Conservation (phyloP, 345 rosid genomes). For the Geranium brycei region DNA sequence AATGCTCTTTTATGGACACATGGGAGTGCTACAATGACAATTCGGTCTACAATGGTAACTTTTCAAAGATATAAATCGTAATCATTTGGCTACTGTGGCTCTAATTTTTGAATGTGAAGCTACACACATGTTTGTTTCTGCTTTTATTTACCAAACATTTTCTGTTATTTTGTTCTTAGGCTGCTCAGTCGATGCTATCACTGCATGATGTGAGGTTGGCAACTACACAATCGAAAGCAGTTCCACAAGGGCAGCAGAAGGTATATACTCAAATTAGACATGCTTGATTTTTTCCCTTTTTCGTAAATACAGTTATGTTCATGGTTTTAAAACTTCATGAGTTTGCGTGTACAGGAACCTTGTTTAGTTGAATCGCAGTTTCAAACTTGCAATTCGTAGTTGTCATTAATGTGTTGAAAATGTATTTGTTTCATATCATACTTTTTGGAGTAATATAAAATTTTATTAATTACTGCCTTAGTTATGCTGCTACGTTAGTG, state of each 20-base stretch:
- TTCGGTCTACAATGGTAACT: constrained; percentile 50
- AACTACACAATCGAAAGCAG: constrained; percentile 44
- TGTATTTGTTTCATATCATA: not conserved
- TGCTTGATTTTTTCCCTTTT: constrained; percentile 1
- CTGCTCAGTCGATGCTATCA: constrained; percentile 27
- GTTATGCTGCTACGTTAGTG: constrained; percentile 1
- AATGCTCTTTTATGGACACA: constrained; percentile 24
- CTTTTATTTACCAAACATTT: not conserved
- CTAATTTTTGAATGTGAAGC: not conserved
- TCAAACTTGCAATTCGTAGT: not conserved
- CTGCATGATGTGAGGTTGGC: constrained; percentile 30
- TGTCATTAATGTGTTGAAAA: too few species aligned
- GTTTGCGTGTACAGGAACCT: not conserved
- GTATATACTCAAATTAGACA: constrained; percentile 22
- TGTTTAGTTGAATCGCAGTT: not conserved
- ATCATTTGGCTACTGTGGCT: not conserved
- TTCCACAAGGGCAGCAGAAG: constrained; percentile 51
- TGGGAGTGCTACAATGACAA: constrained; percentile 22
- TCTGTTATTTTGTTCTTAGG: constrained; percentile 27
- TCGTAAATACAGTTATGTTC: not conserved
- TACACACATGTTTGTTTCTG: constrained; percentile 3
- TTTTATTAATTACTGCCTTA: not conserved
- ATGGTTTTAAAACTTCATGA: not conserved
- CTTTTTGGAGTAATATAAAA: not conserved
- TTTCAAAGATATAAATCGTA: constrained; percentile 1